Evolutionary conservation across 371 early-diverging fungal species (phyloP).

Genomic region (Basidiobolus meristosporus): DNA sequence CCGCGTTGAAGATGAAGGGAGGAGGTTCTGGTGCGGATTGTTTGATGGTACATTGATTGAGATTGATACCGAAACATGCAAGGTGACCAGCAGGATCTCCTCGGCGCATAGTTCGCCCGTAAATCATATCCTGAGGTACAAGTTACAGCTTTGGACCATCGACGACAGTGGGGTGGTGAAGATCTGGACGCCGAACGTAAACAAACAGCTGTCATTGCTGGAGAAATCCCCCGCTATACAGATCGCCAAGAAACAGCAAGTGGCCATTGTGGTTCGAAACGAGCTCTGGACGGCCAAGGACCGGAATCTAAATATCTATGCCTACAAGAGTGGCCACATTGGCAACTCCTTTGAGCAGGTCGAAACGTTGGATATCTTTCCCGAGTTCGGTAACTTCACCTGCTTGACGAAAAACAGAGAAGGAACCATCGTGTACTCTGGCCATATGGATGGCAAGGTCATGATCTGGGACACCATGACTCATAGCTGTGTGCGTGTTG

Average conservation of each 20-base stretch:
- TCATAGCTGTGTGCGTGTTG: slow-evolving; percentile 17
- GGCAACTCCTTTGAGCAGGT: too few relatives aligned
- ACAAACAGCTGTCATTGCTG: too few relatives aligned
- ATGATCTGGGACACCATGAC: slow-evolving; percentile 42
- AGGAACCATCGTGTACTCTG: slow-evolving; percentile 30
- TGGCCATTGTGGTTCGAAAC: too few relatives aligned
- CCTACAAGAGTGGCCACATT: too few relatives aligned
- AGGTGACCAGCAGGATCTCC: slow-evolving; percentile 13
- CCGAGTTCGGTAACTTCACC: slow-evolving; percentile 23
- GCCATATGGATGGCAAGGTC: slow-evolving; percentile 68
- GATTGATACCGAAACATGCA: slow-evolving; percentile 6
- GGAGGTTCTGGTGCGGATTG: neutral
- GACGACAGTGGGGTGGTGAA: slow-evolving; percentile 46
- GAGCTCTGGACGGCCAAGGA: too few relatives aligned
- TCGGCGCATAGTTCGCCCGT: slow-evolving; percentile 25
- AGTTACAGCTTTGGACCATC: slow-evolving; percentile 29
- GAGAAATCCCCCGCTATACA: too few relatives aligned
- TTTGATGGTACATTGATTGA: neutral
- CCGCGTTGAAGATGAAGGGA: neutral
- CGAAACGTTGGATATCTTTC: neutral
- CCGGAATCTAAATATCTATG: too few relatives aligned
- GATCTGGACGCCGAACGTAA: too few relatives aligned
- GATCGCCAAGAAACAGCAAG: too few relatives aligned
- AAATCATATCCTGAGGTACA: slow-evolving; percentile 22
- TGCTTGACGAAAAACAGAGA: slow-evolving; percentile 26